Evolutionary conservation across 192 early-diverging fungal genomes (phyloP), one percentile per base, ranked within the genome.

Genomic region (Paraglomus occultum): DNA sequence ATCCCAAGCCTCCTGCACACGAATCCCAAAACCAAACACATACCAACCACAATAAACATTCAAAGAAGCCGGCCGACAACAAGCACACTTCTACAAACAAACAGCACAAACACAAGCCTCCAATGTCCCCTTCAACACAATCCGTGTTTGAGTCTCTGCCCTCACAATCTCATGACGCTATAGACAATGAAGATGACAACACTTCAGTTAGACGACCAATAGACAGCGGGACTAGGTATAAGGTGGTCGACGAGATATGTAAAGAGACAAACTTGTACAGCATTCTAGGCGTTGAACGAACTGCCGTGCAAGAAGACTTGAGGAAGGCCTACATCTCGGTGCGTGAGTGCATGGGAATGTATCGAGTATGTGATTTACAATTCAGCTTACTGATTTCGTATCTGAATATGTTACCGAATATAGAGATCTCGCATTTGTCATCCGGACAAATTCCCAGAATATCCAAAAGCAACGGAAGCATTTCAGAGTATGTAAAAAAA

Each of bases 401-500:
- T 67, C 18, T 22, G 11, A 22, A 22, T 20, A 31, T 17, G 42
- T 64, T 66, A 76, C 71, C 50, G 75, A 71, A 8, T 74, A 72
- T 51, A 85, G 75, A 80, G 76, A 66, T 82, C 80, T 44, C 65
- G 84, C 53, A 75, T 83, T 3, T 85, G 84, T 48, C 84, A 85
- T 59, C 84, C 84, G 23, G 84, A 85, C 71, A 83, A 83, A 70
- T 84, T 84, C 62, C 84, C 82, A 22, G 77, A 77, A 38, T 81
- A 85, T 54, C 80, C 82, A 62, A 71, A 80, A 52, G 84, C 84
- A 14, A 85, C 84, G 3, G 79, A 82, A 51, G 79, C 82, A 14
- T 85, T 85, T 57, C 84, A 85, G 71, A 72, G 84, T 83, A 77
- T 76, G 71, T 50, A 54, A 10, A n/a, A 20, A 45, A 17, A 15